Conservation (phyloP, 768 basidiomycete species). For the Russula sp. region DNA sequence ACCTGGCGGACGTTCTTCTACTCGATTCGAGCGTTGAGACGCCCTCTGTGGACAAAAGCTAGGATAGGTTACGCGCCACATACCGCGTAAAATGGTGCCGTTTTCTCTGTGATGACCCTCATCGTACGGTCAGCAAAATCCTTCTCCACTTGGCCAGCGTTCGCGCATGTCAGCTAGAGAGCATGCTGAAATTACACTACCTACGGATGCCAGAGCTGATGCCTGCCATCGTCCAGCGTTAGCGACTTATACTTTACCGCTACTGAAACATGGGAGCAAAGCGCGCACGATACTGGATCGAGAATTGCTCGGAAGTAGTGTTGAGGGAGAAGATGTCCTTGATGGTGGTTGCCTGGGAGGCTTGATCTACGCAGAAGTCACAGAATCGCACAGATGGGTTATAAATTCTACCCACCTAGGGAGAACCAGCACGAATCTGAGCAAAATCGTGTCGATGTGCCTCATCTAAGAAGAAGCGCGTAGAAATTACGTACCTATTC, state of each 20-base stretch:
- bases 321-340: constrained; percentile 2
- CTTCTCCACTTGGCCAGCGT: constrained; percentile 4
- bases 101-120: constrained; percentile 7
- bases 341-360: neutral
- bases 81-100: constrained; percentile 12
- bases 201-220: constrained; percentile 12
- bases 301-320: neutral
- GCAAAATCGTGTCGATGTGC: neutral
- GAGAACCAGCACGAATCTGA: constrained; percentile 15
- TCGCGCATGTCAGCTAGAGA: neutral
- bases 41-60: too few relatives aligned
- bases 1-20: constrained; percentile 8
- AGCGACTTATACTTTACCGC: neutral
- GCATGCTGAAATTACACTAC: neutral
- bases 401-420: neutral
- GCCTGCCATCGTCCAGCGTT: neutral
- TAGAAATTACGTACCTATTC: constrained; percentile 4
- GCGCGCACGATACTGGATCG: constrained; percentile 5
- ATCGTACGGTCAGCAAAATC: constrained; percentile 15
- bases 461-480: neutral
- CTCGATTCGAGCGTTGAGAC: neutral
- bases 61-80: neutral
- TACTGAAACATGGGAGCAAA: neutral
- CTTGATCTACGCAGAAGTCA: neutral
- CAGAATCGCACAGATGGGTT: neutral